Evolutionary conservation across 2,329 filamentous ascomycete species (phyloP).

Genomic region (Emergomyces pasteurianus): DNA sequence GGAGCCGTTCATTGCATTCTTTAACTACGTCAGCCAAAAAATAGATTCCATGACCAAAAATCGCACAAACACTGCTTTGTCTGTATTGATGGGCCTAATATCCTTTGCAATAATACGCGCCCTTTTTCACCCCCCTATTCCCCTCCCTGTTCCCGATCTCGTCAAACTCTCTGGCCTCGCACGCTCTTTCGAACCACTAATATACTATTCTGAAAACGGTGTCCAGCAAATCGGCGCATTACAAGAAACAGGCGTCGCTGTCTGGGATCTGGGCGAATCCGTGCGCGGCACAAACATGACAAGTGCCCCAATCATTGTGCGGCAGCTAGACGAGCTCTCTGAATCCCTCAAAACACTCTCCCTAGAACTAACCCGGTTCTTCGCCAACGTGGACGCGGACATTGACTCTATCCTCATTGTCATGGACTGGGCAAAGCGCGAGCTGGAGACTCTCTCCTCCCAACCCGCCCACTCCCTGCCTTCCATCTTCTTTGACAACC

Average conservation of each 20-base stretch:
- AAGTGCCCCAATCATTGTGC: constrained; percentile 72
- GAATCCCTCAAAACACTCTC: constrained; percentile 76
- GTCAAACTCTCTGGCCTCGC: constrained; percentile 84
- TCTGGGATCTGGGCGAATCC: constrained; percentile 89
- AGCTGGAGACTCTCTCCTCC: constrained; percentile 58
- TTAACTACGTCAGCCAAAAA: constrained; percentile 50
- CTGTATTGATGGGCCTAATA: constrained; percentile 50
- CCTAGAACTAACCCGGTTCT: constrained; percentile 79
- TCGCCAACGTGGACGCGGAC: constrained; percentile 84
- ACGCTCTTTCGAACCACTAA: constrained; percentile 83
- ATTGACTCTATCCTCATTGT: constrained; percentile 86
- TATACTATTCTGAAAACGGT: constrained; percentile 87
- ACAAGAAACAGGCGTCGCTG: constrained; percentile 81
- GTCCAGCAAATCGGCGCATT: constrained; percentile 75
- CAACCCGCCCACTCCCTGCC: constrained; percentile 53
- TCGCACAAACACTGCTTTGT: constrained; percentile 54
- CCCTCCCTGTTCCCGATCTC: constrained; percentile 64
- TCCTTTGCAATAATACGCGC: constrained; percentile 53
- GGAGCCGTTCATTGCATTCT: constrained; percentile 65
- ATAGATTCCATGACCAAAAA: constrained; percentile 54
- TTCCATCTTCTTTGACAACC: constrained; percentile 63
- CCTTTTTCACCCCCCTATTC: constrained; percentile 55
- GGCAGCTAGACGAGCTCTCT: constrained; percentile 72
- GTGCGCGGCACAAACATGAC: constrained; percentile 85
- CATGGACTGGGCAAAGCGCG: constrained; percentile 90